Base-by-base conservation (phyloP, 305 asterid species). In the Fraxinus angustifolia region DNA sequence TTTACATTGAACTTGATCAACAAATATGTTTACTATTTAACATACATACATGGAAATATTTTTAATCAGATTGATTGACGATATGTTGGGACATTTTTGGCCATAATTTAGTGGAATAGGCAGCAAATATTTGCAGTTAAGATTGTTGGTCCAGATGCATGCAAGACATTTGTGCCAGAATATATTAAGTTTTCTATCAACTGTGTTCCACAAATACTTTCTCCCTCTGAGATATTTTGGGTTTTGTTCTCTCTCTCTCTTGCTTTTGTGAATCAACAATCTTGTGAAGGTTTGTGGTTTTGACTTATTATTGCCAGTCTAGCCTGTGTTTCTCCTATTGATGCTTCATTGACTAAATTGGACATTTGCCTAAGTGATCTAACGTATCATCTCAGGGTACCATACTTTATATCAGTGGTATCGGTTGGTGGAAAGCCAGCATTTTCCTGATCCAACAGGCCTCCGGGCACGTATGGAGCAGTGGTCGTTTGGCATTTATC, bases 401-500 rank as follows among this genome's bases (percentile, higher is more conserved):
- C 98, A 96, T 84, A 96, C 99, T 67, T 86, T 96, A 77, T 96
- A 94, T 75, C 90, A 96, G 83, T 96, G 99, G 99, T 96, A 94
- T 82, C 88, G 84, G 67, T 90, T 90, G 4, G 95, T 92, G 84
- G 99, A 96, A 85, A 90, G 92, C 14, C 94, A 96, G 91, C 98
- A 96, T 90, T 96, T 96, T 79, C 99, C 99, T 0, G 99, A 94
- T 75, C 98, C 96, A 77, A 93, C 98, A 38, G 98, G 99, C 62
- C 98, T 96, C 35, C 90, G 99, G 75, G 86, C 91, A 28, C 98
- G 99, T 78, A 93, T 96, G 3, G 99, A 96, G 82, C 94, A 94
- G 82, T 96, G 97, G 99, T 94, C 98, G 30, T 91, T 94, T 34
- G 98, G 99, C 81, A 97, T 96, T 72, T 96, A 96, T 85, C 99